Evolutionary conservation across 2,329 filamentous ascomycete genomes (phyloP), one percentile per base, ranked within the genome.

Genomic region (Paecilomyces variotii): DNA sequence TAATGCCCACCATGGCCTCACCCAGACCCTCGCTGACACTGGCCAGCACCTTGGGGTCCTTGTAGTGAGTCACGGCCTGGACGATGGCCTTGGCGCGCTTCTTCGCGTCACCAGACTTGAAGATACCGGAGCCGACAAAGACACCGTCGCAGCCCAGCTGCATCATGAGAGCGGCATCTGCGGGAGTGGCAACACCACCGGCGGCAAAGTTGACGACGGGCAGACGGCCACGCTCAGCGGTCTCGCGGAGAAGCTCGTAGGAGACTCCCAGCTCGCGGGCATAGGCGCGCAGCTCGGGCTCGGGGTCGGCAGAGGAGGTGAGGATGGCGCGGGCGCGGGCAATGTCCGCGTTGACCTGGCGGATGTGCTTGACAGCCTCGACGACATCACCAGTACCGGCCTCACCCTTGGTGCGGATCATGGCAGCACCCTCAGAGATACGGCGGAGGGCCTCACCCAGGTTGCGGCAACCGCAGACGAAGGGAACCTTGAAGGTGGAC

Each of bases 381-480:
- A 97, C 89, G 56, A 99, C 91, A 73, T 99, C 94, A 62, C 94
- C 94, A 0, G 94, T 97, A 62, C 94, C 94, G 39, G 94, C 94
- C 79, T 99, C 94, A 64, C 94, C 94, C 82, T 97, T 99, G 64
- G 94, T 99, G 68, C 94, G 87, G 78, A 99, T 97, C 93, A 99
- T 97, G 70, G 93, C 93, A 9, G 94, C 94, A 63, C 94, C 94
- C 79, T 97, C 94, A 62, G 86, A 84, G 70, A 99, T 91, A 62
- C 94, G 84, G 62, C 94, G 84, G 58, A 99, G 84, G 14, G 94
- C 94, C 80, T 99, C 94, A 62, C 91, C 91, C 11, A 97, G 82
- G 80, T 96, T 92, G 62, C 93, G 84, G 83, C 94, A 97, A 57
- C 94, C 94, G 76, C 94, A 97, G 59, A 99, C 94, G 72, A 97